A percentile compares a stretch with the other conserved stretches of the same genome.
phyloP scores from a whole-genome alignment of 305 asterid genomes.

The Petunia hybrid region DNA sequence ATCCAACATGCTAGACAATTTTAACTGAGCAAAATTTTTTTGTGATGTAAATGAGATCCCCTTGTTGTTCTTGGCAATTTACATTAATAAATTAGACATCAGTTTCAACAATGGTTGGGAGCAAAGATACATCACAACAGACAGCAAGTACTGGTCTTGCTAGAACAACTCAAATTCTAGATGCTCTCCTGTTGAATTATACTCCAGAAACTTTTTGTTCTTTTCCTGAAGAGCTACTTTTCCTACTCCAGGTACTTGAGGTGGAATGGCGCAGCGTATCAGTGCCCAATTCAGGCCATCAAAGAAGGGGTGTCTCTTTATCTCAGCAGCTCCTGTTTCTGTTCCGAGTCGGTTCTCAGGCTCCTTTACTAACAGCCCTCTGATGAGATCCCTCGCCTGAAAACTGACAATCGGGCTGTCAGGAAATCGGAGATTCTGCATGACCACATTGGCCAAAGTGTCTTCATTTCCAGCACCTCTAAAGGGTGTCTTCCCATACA shows the following conservation, averaged over 20 bases:
- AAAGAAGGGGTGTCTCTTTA: slow-evolving; percentile 73
- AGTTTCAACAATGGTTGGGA: background rate
- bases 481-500: slow-evolving; percentile 72
- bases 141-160: background rate
- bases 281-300: slow-evolving; percentile 79
- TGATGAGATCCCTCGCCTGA: slow-evolving; percentile 65
- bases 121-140: slow-evolving; percentile 18
- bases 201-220: slow-evolving; percentile 42
- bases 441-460: slow-evolving; percentile 62
- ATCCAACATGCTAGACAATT: background rate
- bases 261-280: slow-evolving; percentile 67
- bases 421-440: slow-evolving; percentile 64
- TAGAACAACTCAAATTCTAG: slow-evolving; percentile 63
- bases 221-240: slow-evolving; percentile 29
- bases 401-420: slow-evolving; percentile 65
- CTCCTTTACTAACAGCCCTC: slow-evolving; percentile 66
- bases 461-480: slow-evolving; percentile 66
- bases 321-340: slow-evolving; percentile 75
- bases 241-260: slow-evolving; percentile 51
- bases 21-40: slow-evolving; percentile 15
- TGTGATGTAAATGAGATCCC: background rate
- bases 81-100: slow-evolving; percentile 13
- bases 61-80: background rate
- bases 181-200: slow-evolving; percentile 45
- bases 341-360: slow-evolving; percentile 67